Conservation (phyloP, 805 yeast genomes). For the Nematodospora valgi region DNA sequence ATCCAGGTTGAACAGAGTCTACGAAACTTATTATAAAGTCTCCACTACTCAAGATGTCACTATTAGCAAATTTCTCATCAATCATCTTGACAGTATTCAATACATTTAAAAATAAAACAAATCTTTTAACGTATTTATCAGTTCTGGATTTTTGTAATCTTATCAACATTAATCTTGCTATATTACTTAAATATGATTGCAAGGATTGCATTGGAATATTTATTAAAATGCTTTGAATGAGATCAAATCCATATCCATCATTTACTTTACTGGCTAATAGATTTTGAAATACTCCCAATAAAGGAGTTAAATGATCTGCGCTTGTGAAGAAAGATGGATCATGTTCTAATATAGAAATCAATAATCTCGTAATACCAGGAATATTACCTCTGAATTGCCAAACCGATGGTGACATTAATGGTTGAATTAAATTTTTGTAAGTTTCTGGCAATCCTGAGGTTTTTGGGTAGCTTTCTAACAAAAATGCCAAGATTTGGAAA, state of each 20-base stretch:
- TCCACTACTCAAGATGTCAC: conserved; percentile 19
- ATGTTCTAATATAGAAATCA: conserved; percentile 61
- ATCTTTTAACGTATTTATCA: conserved; percentile 71
- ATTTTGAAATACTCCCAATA: conserved; percentile 95
- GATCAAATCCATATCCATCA: conserved; percentile 81
- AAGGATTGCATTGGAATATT: conserved; percentile 50
- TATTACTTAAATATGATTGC: conserved; percentile 58
- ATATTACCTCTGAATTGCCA: conserved; percentile 95
- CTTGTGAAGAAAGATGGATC: conserved; percentile 39
- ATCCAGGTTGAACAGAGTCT: conserved; percentile 67
- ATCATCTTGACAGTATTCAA: conserved; percentile 13
- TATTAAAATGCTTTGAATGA: conserved; percentile 66
- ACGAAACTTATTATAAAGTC: conserved; percentile 59
- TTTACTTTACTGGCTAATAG: conserved; percentile 79
- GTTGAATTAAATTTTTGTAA: conserved; percentile 66
- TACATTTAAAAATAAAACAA: conserved; percentile 55
- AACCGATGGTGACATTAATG: conserved; percentile 81
- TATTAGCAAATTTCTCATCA: conserved; percentile 4
- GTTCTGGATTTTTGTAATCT: conserved; percentile 80
- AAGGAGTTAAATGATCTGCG: conserved; percentile 55
- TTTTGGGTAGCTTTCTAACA: conserved; percentile 60
- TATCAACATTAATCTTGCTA: conserved; percentile 73
- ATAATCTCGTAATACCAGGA: conserved; percentile 84
- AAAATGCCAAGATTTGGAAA: conserved; percentile 81
- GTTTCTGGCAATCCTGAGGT: conserved; percentile 55